Evolutionary conservation across 805 yeast genomes (phyloP).

Genomic region (Ascoidea rubescens): DNA sequence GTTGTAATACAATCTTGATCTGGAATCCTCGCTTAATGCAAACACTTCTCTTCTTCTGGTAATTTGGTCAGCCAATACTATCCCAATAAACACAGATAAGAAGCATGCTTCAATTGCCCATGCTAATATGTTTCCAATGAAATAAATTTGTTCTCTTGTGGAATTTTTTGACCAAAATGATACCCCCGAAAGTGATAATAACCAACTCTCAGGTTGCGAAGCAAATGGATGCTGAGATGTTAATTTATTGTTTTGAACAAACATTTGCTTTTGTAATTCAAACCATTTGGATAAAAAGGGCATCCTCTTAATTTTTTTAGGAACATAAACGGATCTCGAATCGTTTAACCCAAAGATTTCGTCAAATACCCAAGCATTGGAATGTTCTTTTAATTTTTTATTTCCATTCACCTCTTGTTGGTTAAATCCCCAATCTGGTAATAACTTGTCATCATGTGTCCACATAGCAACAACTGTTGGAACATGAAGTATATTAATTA

Average conservation of each 20-base stretch:
- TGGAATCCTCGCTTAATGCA: conserved; percentile 44
- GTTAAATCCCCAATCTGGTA: conserved; percentile 91
- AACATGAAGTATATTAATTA: conserved; percentile 62
- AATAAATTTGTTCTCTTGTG: conserved; percentile 62
- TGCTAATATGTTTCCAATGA: conserved; percentile 81
- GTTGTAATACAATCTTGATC: conserved; percentile 64
- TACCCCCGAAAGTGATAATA: conserved; percentile 77
- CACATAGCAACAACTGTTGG: conserved; percentile 88
- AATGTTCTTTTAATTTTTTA: conserved; percentile 56
- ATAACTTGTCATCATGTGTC: conserved; percentile 70
- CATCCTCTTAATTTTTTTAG: conserved; percentile 44
- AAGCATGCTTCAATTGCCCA: conserved; percentile 73
- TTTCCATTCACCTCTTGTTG: conserved; percentile 95
- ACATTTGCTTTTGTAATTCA: conserved; percentile 82
- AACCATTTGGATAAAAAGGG: conserved; percentile 81
- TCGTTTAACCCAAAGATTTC: conserved; percentile 53
- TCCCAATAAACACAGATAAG: conserved; percentile 46
- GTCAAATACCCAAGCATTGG: conserved; percentile 69
- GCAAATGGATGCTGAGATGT: conserved; percentile 91
- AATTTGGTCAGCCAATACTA: conserved; percentile 61
- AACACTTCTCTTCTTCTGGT: conserved; percentile 57
- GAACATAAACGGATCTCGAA: conserved; percentile 44
- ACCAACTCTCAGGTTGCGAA: conserved; percentile 87
- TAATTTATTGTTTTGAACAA: conserved; percentile 79
- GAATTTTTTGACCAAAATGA: conserved; percentile 77